Conservation (phyloP, 2,329 filamentous ascomycete species). For the Clarireedia paspali region DNA sequence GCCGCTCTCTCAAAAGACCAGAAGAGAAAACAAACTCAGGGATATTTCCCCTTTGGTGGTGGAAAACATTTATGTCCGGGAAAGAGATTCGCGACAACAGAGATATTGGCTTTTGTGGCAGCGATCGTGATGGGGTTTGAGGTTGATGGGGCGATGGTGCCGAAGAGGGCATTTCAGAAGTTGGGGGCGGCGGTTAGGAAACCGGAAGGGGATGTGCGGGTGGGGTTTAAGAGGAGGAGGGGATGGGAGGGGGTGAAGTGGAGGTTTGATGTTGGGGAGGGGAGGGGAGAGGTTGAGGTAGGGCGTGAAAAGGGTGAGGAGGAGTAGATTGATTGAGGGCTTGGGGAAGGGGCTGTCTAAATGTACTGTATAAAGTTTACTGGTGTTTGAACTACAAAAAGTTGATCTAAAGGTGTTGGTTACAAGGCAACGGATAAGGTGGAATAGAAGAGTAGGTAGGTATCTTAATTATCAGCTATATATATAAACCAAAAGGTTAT, state of each 20-base stretch:
- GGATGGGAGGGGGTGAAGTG: slow-evolving; percentile 23
- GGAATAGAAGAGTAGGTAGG: too few species aligned
- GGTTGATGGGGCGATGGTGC: slow-evolving; percentile 11
- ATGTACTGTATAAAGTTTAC: background rate
- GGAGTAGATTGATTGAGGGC: too few species aligned
- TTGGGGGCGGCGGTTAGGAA: slow-evolving; percentile 22
- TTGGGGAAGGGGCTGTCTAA: too few species aligned
- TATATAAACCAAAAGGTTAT: too few species aligned
- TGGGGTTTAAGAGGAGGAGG: slow-evolving; percentile 18
- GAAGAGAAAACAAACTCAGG: slow-evolving; percentile 17
- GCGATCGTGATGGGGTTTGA: slow-evolving; percentile 28
- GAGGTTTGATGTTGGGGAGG: slow-evolving; percentile 14
- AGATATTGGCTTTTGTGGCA: slow-evolving; percentile 32
- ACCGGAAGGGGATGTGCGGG: slow-evolving; percentile 18
- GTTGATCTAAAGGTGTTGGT: too few species aligned
- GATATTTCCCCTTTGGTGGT: slow-evolving; percentile 34
- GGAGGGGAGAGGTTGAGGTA: slow-evolving; percentile 22
- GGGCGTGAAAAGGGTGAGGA: slow-evolving; percentile 8
- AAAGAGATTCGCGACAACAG: slow-evolving; percentile 33
- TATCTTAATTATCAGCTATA: too few species aligned
- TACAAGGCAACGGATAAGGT: too few species aligned
- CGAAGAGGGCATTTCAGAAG: slow-evolving; percentile 16
- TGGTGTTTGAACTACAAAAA: too few species aligned
- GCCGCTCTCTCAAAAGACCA: slow-evolving; percentile 13
- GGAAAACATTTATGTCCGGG: slow-evolving; percentile 36